Base-by-base conservation (phyloP, 148 eudicot species). In the Euryodendron excelsum region DNA sequence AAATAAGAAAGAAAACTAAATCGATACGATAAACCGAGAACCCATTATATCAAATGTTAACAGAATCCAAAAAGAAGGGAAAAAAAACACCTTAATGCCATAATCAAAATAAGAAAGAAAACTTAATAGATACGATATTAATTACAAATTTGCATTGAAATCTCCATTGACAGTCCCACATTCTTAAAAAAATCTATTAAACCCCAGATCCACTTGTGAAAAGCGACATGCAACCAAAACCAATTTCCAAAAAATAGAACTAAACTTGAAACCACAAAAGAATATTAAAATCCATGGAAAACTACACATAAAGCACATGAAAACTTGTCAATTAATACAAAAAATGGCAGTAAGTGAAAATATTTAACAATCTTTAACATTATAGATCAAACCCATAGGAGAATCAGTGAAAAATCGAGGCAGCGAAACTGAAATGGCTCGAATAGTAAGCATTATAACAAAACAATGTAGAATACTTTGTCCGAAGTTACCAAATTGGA, bases 161-260 rank as follows among this genome's bases (percentile, higher is more conserved):
- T 47, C 18, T 33, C 60, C 44, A 31, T 47, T 18, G 28, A 75
- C 27, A 10, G n/a, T 63, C 79, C 21, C 58, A 48, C 45, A 47
- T 47, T 28, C 21, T 25, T 23, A 39, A 48, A 64, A 76, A 31
- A 18, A 69, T 1, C 3, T 27, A 1, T 75, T 61, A 76, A 48
- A 27, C 45, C 15, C 44, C 61, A 76, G 59, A 45, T 63, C 70
- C 45, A n/a, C 21, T 47, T 23, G 21, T 17, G 2, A 48, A 76
- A 64, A 76, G 47, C 56, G 30, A 21, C 72, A 63, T 76, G 71
- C 79, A 76, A 59, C 45, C 17, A 63, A 48, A 64, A 36, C 72
- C 71, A 39, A 28, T 47, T 76, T 64, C 71, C 17, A 20, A 47
- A 28, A 10, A 76, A 41, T 30, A 21, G 31, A 63, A 75, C 20